Percentiles rank a stretch among this genome's conserved stretches.
Evolutionary conservation across 805 yeast genomes (phyloP).

Genomic region (Candida anglica): DNA sequence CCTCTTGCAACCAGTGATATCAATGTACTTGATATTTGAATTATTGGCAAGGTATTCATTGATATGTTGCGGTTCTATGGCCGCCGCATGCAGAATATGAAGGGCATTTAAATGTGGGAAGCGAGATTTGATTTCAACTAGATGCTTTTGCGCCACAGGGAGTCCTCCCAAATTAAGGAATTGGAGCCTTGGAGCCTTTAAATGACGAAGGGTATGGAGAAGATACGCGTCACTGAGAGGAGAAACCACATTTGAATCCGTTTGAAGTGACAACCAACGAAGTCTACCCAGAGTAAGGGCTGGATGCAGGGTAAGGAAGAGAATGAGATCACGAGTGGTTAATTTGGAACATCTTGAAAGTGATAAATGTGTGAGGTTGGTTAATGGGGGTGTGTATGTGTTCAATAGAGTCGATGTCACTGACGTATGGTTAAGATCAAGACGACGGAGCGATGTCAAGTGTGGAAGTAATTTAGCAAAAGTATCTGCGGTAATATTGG

Average conservation of each 20-base stretch:
- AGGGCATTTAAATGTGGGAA: conserved; percentile 42
- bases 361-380: conserved; percentile 73
- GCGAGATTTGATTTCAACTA: conserved; percentile 33
- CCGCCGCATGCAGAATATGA: conserved; percentile 33
- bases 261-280: conserved; percentile 64
- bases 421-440: conserved; percentile 81
- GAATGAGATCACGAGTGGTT: conserved; percentile 67
- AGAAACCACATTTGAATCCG: conserved; percentile 58
- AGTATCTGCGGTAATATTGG: conserved; percentile 60
- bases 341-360: conserved; percentile 51
- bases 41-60: conserved; percentile 27
- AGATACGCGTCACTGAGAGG: conserved; percentile 52
- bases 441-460: conserved; percentile 52
- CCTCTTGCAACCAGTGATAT: conserved; percentile 59
- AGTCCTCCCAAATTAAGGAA: conserved; percentile 64
- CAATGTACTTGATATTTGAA: conserved; percentile 50
- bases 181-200: conserved; percentile 42
- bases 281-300: conserved; percentile 46
- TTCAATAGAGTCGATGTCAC: conserved; percentile 60
- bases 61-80: conserved; percentile 34
- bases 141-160: conserved; percentile 43
- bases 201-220: conserved; percentile 37
- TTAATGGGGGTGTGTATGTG: conserved; percentile 48
- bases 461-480: conserved; percentile 57
- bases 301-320: conserved; percentile 70